Percentiles rank a stretch among this genome's conserved stretches.
Evolutionary conservation across 805 yeast species (phyloP).

Genomic region (Torulaspora microellipsoides): DNA sequence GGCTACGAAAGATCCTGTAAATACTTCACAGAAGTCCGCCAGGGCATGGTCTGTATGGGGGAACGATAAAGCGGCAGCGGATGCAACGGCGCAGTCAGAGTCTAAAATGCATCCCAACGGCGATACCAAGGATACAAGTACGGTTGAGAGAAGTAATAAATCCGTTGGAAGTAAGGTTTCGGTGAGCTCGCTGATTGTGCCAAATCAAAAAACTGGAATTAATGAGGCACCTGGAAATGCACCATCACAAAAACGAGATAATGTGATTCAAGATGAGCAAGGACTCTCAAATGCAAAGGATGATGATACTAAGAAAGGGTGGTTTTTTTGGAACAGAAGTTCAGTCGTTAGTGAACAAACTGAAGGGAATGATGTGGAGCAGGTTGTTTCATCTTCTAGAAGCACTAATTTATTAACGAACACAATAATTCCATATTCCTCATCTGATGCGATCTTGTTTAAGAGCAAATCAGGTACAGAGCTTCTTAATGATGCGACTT

Average conservation of each 20-base stretch:
- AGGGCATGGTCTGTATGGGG: slow-evolving; percentile 13
- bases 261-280: background rate
- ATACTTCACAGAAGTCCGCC: slow-evolving; percentile 2
- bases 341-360: slow-evolving; percentile 4
- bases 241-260: background rate
- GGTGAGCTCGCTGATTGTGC: slow-evolving; percentile 2
- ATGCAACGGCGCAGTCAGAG: background rate
- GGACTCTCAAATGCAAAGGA: background rate
- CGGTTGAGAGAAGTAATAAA: background rate
- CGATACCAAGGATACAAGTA: background rate
- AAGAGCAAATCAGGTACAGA: slow-evolving; percentile 18
- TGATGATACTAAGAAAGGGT: slow-evolving; percentile 12
- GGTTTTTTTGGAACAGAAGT: slow-evolving; percentile 24
- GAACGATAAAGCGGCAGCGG: slow-evolving; percentile 1
- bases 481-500: slow-evolving; percentile 9
- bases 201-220: background rate
- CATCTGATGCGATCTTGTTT: slow-evolving; percentile 21
- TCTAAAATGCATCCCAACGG: no score
- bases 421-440: slow-evolving; percentile 16
- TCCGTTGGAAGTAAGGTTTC: slow-evolving; percentile 3
- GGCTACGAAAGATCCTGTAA: background rate
- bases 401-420: slow-evolving; percentile 10
- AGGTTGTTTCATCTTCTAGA: slow-evolving; percentile 3
- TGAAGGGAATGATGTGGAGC: slow-evolving; percentile 5
- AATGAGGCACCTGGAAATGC: background rate